Base-by-base conservation (phyloP, 2,329 filamentous ascomycete species). In the Cadophora gregata region DNA sequence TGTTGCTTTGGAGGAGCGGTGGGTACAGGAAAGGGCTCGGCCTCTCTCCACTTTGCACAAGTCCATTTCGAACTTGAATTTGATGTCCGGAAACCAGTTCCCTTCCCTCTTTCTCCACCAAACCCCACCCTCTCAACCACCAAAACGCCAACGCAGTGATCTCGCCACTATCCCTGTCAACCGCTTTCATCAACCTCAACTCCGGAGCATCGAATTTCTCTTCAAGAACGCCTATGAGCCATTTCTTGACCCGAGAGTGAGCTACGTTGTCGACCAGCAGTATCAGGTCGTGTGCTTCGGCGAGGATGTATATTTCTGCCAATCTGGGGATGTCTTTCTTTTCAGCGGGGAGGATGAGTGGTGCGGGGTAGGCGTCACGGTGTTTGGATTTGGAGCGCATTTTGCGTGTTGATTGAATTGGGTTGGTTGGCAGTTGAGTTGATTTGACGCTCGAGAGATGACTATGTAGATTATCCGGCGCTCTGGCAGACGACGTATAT, bases 101-200 rank as follows among this genome's bases (percentile, higher is more conserved):
- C 4, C n/a, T 3, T 8, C 6, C 27, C 2, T 7, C 10, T 12
- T 53, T 53, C 10, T 31, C 25, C 27, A n/a, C 27, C 10, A 53
- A 16, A 31, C 50, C 27, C 25, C 27, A 53, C 3, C 50, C 50
- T 27, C 50, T 53, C 50, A 53, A 53, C 27, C 50, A 53, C 50
- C 50, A 53, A 31, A 53, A 53, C 25, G 25, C 50, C 50, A 53
- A 31, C 0, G 50, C 50, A 29, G 16, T 31, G 9, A 53, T 53
- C 25, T 53, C 50, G 25, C 50, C 50, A 24, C 25, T 31, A 14
- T 53, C 50, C 50, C 50, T 31, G 16, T 53, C 50, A 1, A 31
- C 50, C 19, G 50, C 50, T n/a, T 53, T 53, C 50, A 53, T 53
- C 14, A 31, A 16, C 50, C 50, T 53, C 25, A 53, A 19, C 31